phyloP scores from a whole-genome alignment of 805 yeast genomes.

The Scheffersomyces spartinae region DNA sequence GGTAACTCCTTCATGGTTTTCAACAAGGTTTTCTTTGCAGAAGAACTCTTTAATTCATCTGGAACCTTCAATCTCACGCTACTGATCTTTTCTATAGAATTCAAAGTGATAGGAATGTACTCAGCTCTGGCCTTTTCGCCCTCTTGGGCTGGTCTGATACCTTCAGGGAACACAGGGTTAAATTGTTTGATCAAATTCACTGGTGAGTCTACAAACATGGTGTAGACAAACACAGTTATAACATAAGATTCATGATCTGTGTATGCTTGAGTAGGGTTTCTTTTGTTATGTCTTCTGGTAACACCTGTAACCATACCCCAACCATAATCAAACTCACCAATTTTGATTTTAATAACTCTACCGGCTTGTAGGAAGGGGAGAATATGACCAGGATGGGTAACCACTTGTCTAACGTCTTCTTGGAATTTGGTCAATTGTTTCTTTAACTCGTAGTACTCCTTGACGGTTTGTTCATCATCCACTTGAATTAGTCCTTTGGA shows the following conservation, averaged over 20 bases:
- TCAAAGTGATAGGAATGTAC: conserved; percentile 75
- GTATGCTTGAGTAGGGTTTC: conserved; percentile 44
- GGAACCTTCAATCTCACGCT: conserved; percentile 77
- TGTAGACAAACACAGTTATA: conserved; percentile 71
- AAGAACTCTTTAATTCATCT: conserved; percentile 47
- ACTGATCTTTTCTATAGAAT: conserved; percentile 64
- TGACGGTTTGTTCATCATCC: conserved; percentile 64
- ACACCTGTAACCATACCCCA: conserved; percentile 88
- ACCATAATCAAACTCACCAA: conserved; percentile 67
- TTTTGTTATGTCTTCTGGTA: conserved; percentile 55
- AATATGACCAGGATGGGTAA: conserved; percentile 84
- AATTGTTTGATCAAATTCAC: conserved; percentile 65
- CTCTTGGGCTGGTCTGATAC: conserved; percentile 71
- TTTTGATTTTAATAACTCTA: conserved; percentile 59
- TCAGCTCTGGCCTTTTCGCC: conserved; percentile 68
- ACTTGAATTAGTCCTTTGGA: conserved; percentile 40
- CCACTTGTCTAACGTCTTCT: conserved; percentile 65
- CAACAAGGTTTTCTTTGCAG: conserved; percentile 47
- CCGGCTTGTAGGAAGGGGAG: conserved; percentile 84
- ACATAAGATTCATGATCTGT: conserved; percentile 85
- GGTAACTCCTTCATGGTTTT: conserved; percentile 74
- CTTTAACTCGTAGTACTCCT: conserved; percentile 74
- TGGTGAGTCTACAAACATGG: conserved; percentile 79
- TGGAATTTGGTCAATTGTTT: conserved; percentile 61
- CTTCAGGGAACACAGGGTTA: conserved; percentile 73